A percentile compares a stretch with the other conserved stretches of the same genome.
Conservation (phyloP, 192 early-diverging fungal species). For the Coemansia sp. region DNA sequence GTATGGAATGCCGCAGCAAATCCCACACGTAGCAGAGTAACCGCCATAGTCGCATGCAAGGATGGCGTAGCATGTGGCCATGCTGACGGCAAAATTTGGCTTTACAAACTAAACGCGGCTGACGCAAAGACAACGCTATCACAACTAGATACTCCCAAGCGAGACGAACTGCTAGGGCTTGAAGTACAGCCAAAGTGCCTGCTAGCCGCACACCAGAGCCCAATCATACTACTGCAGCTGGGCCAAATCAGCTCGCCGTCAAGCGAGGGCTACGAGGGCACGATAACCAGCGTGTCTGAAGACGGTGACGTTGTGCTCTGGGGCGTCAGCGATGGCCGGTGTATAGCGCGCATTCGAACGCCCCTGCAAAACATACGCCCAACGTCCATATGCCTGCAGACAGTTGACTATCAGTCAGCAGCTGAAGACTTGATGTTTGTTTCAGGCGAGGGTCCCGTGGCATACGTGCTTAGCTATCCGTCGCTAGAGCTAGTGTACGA, state of each 20-base stretch:
- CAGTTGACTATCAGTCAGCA: constrained; percentile 44
- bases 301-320: constrained; percentile 48
- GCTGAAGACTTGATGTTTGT: constrained; percentile 50
- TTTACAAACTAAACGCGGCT: constrained; percentile 25
- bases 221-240: constrained; percentile 25
- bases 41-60: constrained; percentile 25
- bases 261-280: constrained; percentile 37
- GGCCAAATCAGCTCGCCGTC: constrained; percentile 36
- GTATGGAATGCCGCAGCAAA: constrained; percentile 50
- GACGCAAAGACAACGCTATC: not conserved
- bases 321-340: constrained; percentile 46
- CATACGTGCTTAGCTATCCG: constrained; percentile 44
- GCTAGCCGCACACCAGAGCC: constrained; percentile 35
- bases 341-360: constrained; percentile 40
- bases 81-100: constrained; percentile 50
- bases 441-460: constrained; percentile 28
- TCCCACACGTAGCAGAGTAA: constrained; percentile 35
- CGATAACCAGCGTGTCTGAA: constrained; percentile 40
- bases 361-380: constrained; percentile 36
- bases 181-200: constrained; percentile 36
- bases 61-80: constrained; percentile 49
- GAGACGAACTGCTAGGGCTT: not conserved
- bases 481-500: constrained; percentile 51
- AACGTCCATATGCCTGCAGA: constrained; percentile 30
- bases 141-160: not conserved